Percentiles rank a stretch among this genome's conserved stretches.
phyloP scores from a whole-genome alignment of 805 yeast species.

The Ogataea allantospora region DNA sequence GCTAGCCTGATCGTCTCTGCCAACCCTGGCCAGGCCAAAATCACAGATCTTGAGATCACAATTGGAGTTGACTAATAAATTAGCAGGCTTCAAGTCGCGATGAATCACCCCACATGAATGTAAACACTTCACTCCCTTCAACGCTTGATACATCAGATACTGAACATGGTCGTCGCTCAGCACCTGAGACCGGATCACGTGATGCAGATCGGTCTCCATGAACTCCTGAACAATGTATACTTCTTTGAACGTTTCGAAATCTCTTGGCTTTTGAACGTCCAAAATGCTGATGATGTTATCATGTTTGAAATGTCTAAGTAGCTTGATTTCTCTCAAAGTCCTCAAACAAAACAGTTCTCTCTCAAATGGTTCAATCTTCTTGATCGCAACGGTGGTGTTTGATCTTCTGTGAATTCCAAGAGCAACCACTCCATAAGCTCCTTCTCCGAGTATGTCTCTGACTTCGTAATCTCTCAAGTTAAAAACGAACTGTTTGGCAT shows the following conservation, averaged over 20 bases:
- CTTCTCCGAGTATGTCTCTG: conserved; percentile 66
- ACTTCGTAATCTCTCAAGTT: conserved; percentile 63
- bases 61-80: conserved; percentile 61
- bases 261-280: conserved; percentile 64
- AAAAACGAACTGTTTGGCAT: conserved; percentile 49
- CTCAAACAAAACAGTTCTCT: conserved; percentile 64
- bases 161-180: conserved; percentile 67
- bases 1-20: conserved; percentile 44
- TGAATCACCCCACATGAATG: conserved; percentile 75
- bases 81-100: conserved; percentile 75
- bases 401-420: conserved; percentile 64
- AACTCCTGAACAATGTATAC: conserved; percentile 74
- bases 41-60: conserved; percentile 79
- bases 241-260: conserved; percentile 60
- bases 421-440: conserved; percentile 80
- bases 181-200: conserved; percentile 54
- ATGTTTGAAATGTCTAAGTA: conserved; percentile 65
- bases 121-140: conserved; percentile 67
- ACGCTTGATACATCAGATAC: conserved; percentile 66
- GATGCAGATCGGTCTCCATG: conserved; percentile 73
- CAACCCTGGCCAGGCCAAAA: conserved; percentile 68
- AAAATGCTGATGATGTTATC: conserved; percentile 68
- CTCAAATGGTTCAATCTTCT: conserved; percentile 71
- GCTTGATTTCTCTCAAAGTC: conserved; percentile 67
- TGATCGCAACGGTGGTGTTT: conserved; percentile 65